phyloP scores from a whole-genome alignment of 345 rosid species.

The Leavenworthia alabamica region DNA sequence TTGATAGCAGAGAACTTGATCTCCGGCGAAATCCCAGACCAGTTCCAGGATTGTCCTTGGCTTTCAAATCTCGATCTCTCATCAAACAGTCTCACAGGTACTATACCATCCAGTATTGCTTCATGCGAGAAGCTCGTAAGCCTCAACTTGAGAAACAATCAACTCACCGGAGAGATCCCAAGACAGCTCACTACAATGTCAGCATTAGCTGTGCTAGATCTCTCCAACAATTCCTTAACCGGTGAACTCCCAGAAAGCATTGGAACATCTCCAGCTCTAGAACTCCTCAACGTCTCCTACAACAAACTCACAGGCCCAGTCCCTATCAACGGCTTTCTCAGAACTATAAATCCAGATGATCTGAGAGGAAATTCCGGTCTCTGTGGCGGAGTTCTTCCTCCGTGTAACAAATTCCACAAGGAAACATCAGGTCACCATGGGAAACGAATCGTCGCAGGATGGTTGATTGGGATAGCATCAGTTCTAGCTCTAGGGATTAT shows the following conservation, averaged over 20 bases:
- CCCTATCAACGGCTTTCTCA: conserved; percentile 65
- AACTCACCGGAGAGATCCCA: conserved; percentile 64
- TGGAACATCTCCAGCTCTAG: conserved; percentile 76
- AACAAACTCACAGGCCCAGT: conserved; percentile 80
- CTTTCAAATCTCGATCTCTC: conserved; percentile 82
- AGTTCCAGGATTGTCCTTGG: conserved; percentile 86
- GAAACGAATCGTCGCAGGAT: conserved; percentile 50
- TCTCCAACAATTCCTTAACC: conserved; percentile 69
- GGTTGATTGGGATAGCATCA: conserved; percentile 60
- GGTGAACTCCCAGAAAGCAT: conserved; percentile 71
- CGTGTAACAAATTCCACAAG: conserved; percentile 43
- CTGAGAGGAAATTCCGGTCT: conserved; percentile 66
- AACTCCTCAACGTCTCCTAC: conserved; percentile 69
- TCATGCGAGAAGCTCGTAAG: conserved; percentile 73
- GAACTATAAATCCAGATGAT: conserved; percentile 73
- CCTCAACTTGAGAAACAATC: conserved; percentile 60
- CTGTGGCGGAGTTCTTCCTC: conserved; percentile 75
- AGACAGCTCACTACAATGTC: conserved; percentile 66
- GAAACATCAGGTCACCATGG: conserved; percentile 33
- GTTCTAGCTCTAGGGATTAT: conserved; percentile 48
- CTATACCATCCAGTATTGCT: conserved; percentile 74
- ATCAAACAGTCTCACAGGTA: conserved; percentile 59
- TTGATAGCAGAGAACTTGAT: conserved; percentile 53
- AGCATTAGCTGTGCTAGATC: conserved; percentile 76
- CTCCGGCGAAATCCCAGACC: conserved; percentile 77